Base-by-base conservation (phyloP, 225 moss, liverwort and hornwort genomes). In the Bryum argenteum region DNA sequence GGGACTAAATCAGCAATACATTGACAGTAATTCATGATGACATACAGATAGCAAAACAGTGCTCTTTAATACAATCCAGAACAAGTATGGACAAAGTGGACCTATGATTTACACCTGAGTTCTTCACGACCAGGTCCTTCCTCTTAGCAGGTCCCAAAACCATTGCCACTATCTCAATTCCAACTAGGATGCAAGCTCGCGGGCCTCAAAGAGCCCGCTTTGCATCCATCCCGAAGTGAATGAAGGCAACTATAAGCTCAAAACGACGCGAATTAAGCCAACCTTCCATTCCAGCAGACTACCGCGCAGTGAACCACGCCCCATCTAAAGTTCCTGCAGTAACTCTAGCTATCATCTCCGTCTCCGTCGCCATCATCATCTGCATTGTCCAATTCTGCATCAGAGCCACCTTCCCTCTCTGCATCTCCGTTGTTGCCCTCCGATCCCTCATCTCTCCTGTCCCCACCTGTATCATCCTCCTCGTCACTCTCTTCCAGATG, bases 41-140 rank as follows among this genome's bases (percentile, higher is more conserved):
- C 74, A 53, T 47, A 23, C 17, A 53, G 22, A 23, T 66, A 75
- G 57, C 26, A 60, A 76, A 71, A 41, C 56, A 42, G 57, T 71
- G 71, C 80, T 76, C n/a, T 76, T 72, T 76, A 61, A 63, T 67
- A 80, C 76, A 76, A 62, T 67, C 76, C 67, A 63, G 72, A 76
- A 64, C 71, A 81, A 69, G 51, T 77, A 72, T 72, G 72, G 58
- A 72, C 81, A 72, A 81, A 72, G 69, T 58, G 58, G 77, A 69
- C 72, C 77, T 67, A 63, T 26, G 33, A 69, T 69, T 69, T 81
- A 57, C 52, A 78, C 70, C 81, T 81, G 14, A 40, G 41, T 48
- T 59, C 77, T 61, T 45, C 37, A 55, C 59, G 55, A 66, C 55
- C 74, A 47, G 59, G 74, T 65, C 77, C 65, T 53, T 81, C 73